These are phyloP conservation scores for Penicillium concentricum DNA, from an alignment of 2,329 filamentous ascomycete genomes.

Conservation along the genomic window DNA sequence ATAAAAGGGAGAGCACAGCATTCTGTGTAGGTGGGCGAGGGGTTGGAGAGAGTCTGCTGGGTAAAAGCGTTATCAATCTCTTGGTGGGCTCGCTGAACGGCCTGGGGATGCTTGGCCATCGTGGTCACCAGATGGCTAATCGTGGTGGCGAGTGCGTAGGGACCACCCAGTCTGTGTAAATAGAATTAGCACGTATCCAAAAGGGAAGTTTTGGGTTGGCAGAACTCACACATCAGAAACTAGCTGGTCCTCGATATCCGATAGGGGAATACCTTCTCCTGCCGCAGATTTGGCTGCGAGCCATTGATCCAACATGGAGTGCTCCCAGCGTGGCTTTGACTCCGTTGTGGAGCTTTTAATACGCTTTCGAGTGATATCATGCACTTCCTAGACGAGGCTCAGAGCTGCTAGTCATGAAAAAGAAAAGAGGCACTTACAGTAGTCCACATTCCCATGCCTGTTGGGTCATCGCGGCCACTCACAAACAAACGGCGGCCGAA, in stretches of 20 bases:
- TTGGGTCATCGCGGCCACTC: background rate
- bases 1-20: background rate
- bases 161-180: background rate
- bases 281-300: background rate
- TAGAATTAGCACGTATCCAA: background rate
- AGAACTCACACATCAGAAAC: background rate
- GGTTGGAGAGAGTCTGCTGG: background rate
- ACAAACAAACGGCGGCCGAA: background rate
- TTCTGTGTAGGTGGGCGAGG: background rate
- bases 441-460: background rate
- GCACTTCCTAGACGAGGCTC: background rate
- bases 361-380: background rate
- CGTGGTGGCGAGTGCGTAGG: background rate
- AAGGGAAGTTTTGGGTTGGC: background rate
- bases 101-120: background rate
- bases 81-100: background rate
- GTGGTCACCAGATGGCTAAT: background rate
- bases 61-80: background rate
- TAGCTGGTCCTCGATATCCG: background rate
- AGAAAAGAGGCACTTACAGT: background rate
- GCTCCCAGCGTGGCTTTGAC: background rate
- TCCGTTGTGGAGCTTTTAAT: background rate
- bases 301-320: background rate
- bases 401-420: background rate
- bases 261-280: background rate